Evolutionary conservation across 352 stramenopile species (phyloP).

Genomic region (Phytophthora idaei): DNA sequence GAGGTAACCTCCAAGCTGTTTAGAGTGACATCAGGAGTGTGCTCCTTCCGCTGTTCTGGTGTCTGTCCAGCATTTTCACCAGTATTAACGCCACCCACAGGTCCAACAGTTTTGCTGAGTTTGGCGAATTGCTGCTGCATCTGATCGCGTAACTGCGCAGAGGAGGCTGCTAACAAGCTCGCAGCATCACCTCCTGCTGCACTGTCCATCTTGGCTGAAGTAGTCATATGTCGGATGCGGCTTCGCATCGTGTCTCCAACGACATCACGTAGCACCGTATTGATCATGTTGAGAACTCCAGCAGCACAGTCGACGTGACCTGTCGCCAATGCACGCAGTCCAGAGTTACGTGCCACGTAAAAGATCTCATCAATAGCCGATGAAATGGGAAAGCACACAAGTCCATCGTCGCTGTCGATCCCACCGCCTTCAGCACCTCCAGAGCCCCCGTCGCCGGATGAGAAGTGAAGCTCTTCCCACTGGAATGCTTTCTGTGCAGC

Average conservation of each 20-base stretch:
- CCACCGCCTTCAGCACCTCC: constrained; percentile 10
- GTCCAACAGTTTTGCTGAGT: constrained; percentile 81
- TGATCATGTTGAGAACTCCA: constrained; percentile 88
- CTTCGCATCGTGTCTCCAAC: constrained; percentile 81
- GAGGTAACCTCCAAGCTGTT: constrained; percentile 81
- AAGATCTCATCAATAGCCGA: constrained; percentile 89
- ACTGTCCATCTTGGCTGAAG: constrained; percentile 66
- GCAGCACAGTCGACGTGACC: constrained; percentile 83
- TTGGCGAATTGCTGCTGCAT: constrained; percentile 89
- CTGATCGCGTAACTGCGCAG: constrained; percentile 82
- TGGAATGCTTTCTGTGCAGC: constrained; percentile 85
- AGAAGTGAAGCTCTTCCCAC: constrained; percentile 83
- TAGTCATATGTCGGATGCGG: constrained; percentile 76
- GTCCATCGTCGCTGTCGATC: constrained; percentile 26
- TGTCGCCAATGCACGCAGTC: constrained; percentile 77
- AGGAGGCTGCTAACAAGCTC: constrained; percentile 51
- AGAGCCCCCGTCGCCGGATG: constrained; percentile 32
- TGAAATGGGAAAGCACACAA: constrained; percentile 76
- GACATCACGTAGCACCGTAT: constrained; percentile 78
- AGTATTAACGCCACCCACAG: constrained; percentile 31
- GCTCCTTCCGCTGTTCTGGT: constrained; percentile 59
- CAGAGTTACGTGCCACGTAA: constrained; percentile 85
- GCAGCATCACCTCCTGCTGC: constrained; percentile 38
- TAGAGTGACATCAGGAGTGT: constrained; percentile 75
- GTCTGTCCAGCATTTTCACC: constrained; percentile 17